phyloP scores from a whole-genome alignment of 495 filamentous ascomycete species.

The Xylaria venustula region DNA sequence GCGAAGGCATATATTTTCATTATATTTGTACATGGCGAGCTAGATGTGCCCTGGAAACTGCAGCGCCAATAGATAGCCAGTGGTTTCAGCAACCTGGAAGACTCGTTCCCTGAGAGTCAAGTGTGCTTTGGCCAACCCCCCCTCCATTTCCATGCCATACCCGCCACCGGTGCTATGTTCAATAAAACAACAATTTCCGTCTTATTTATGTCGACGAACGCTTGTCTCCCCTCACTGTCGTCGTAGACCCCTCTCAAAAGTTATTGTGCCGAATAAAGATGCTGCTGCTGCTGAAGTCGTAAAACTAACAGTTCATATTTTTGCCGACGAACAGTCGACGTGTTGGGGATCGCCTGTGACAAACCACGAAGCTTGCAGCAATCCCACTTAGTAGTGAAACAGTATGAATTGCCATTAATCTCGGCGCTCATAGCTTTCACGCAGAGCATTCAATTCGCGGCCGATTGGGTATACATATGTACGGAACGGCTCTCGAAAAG shows the following conservation, averaged over 20 bases:
- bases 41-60: slow-evolving; percentile 2
- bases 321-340: too few species aligned
- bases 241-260: not conserved
- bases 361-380: not conserved
- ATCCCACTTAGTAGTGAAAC: not conserved
- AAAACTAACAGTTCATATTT: not conserved
- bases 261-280: not conserved
- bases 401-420: not conserved
- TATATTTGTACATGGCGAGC: slow-evolving; percentile 16
- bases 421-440: not conserved
- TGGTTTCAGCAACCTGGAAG: slow-evolving; percentile 2
- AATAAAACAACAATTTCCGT: slow-evolving; percentile 26
- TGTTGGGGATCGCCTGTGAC: too few species aligned
- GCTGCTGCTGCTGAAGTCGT: not conserved
- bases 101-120: not conserved
- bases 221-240: not conserved
- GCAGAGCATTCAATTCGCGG: not conserved
- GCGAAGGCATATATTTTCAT: slow-evolving; percentile 14
- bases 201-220: not conserved
- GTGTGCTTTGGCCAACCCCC: slow-evolving; percentile 16
- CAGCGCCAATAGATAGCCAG: slow-evolving; percentile 6
- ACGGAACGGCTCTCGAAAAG: too few species aligned
- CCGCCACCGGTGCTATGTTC: slow-evolving; percentile 38
- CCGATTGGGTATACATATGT: too few species aligned
- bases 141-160: slow-evolving; percentile 16